Conservation (phyloP, 768 basidiomycete species). For the Russula dissimulans region DNA sequence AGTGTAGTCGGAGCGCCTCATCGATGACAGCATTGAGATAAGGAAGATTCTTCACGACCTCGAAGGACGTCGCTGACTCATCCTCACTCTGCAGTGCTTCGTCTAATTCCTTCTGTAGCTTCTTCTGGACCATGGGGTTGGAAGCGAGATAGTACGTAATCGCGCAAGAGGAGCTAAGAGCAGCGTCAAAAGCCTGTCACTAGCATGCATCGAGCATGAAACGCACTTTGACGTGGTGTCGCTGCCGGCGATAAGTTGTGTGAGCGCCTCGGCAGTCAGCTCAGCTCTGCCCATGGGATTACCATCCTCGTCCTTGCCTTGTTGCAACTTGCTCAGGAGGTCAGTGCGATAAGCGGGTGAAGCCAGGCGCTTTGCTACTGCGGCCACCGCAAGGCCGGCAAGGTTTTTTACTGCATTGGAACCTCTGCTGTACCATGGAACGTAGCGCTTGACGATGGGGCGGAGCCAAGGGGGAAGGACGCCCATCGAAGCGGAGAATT, state of each 20-base stretch:
- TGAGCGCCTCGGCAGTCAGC: constrained; percentile 81
- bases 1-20: constrained; percentile 78
- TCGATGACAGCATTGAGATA: constrained; percentile 85
- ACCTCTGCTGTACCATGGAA: constrained; percentile 33
- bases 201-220: background rate
- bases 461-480: constrained; percentile 30
- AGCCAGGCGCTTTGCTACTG: constrained; percentile 62
- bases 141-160: constrained; percentile 77
- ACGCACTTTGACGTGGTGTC: constrained; percentile 89
- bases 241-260: constrained; percentile 79
- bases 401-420: constrained; percentile 27
- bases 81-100: constrained; percentile 49
- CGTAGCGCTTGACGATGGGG: constrained; percentile 25
- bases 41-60: constrained; percentile 62
- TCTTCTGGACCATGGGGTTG: constrained; percentile 53
- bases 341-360: constrained; percentile 68
- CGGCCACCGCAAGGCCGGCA: constrained; percentile 26
- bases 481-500: constrained; percentile 35
- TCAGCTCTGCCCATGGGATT: constrained; percentile 74
- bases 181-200: background rate
- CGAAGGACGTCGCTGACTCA: constrained; percentile 50
- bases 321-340: constrained; percentile 71
- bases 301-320: constrained; percentile 70
- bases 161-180: constrained; percentile 71
- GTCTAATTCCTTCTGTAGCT: constrained; percentile 70